A percentile compares a stretch with the other conserved stretches of the same genome.
phyloP scores from a whole-genome alignment of 371 early-diverging fungal genomes.

The Spraguea lophii region DNA sequence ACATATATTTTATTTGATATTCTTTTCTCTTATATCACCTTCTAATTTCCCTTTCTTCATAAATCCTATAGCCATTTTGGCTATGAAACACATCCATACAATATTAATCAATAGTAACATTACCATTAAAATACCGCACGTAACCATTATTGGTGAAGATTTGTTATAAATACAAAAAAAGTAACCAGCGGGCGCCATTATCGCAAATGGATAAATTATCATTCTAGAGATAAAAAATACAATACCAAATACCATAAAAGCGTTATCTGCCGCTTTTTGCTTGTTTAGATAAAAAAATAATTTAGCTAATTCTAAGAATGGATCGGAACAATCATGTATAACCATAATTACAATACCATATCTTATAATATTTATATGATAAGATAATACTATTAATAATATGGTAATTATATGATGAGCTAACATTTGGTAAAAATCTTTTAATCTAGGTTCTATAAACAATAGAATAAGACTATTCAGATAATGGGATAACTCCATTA shows the following conservation, averaged over 20 bases:
- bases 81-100: neutral
- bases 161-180: neutral
- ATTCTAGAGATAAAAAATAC: slow-evolving; percentile 48
- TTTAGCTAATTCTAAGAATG: slow-evolving; percentile 52
- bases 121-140: neutral
- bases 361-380: slow-evolving; percentile 40
- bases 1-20: neutral
- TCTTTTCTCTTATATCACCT: neutral
- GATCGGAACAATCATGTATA: slow-evolving; percentile 50
- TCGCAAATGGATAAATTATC: slow-evolving; percentile 25
- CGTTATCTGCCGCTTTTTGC: slow-evolving; percentile 40
- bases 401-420: slow-evolving; percentile 49
- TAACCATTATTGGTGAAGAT: neutral
- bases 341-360: slow-evolving; percentile 48
- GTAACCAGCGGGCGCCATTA: slow-evolving; percentile 18
- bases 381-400: slow-evolving; percentile 41
- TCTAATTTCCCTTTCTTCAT: neutral
- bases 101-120: neutral
- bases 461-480: slow-evolving; percentile 23
- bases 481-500: slow-evolving; percentile 35
- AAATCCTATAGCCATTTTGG: neutral
- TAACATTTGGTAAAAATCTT: slow-evolving; percentile 43
- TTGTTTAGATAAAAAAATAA: slow-evolving; percentile 45
- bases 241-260: slow-evolving; percentile 48
- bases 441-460: slow-evolving; percentile 26